Percentiles rank a stretch among this genome's conserved stretches.
Evolutionary conservation across 176 grass and related monocot genomes (phyloP).

Genomic region (Musa schizocarpa): DNA sequence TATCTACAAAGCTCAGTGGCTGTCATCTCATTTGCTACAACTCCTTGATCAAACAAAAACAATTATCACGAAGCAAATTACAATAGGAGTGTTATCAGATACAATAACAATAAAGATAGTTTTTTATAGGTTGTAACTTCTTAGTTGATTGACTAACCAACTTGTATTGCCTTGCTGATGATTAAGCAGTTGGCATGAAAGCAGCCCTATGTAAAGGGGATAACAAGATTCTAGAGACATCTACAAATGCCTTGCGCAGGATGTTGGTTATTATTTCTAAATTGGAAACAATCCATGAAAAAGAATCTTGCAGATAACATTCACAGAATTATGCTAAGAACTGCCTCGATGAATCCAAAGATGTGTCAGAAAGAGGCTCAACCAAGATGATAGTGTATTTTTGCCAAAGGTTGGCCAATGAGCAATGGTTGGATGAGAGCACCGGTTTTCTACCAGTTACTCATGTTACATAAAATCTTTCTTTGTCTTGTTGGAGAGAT

Average conservation of each 20-base stretch:
- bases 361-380: background rate
- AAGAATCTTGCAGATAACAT: background rate
- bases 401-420: too few species aligned
- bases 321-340: too few species aligned
- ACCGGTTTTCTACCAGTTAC: background rate
- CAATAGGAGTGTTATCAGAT: background rate
- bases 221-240: too few species aligned
- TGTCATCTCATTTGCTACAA: background rate
- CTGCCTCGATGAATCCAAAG: too few species aligned
- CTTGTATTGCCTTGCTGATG: background rate
- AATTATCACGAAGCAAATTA: background rate
- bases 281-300: background rate
- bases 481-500: background rate
- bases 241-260: too few species aligned
- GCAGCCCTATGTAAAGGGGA: too few species aligned
- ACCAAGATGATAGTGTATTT: background rate
- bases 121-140: background rate
- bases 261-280: background rate
- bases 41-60: background rate
- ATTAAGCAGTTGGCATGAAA: background rate
- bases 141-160: background rate
- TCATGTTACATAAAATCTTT: background rate
- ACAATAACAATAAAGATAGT: background rate
- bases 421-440: background rate
- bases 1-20: background rate